These are phyloP conservation scores for Solanum acaule DNA, from an alignment of 257 asterid species.

Conservation along the genomic window DNA sequence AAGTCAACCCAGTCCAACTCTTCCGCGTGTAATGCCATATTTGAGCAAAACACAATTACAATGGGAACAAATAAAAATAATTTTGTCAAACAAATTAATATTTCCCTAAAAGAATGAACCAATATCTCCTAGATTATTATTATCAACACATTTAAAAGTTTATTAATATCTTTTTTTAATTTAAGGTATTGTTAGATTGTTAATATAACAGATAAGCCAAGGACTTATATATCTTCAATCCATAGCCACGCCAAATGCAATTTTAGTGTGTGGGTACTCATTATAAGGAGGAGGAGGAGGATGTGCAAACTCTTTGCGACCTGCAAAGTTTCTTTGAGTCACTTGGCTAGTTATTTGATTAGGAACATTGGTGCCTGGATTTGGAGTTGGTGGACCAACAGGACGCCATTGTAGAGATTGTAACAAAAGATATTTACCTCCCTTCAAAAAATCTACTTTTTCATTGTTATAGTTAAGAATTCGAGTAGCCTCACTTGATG, in stretches of 20 bases:
- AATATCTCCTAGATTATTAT: background rate
- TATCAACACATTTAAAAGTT: background rate
- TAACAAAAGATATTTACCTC: background rate
- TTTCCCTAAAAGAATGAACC: background rate
- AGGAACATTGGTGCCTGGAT: no score
- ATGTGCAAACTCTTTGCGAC: background rate
- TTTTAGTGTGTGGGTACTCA: background rate
- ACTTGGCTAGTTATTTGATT: no score
- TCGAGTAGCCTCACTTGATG: background rate
- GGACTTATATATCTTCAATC: background rate
- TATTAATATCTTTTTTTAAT: background rate
- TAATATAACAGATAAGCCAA: background rate
- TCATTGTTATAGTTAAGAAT: background rate
- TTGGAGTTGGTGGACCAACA: no score
- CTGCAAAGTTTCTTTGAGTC: no score
- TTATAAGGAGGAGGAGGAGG: background rate
- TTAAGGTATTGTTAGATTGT: background rate
- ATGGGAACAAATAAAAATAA: background rate
- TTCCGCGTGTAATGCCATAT: background rate
- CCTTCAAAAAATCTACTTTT: background rate
- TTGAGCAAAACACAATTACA: background rate
- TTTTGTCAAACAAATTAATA: background rate
- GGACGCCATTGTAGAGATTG: background rate
- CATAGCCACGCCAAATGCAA: constrained; percentile 1
- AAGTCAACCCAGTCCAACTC: no score